phyloP scores from a whole-genome alignment of 306 rosid genomes.

The Amphicarpaea edgeworthii region DNA sequence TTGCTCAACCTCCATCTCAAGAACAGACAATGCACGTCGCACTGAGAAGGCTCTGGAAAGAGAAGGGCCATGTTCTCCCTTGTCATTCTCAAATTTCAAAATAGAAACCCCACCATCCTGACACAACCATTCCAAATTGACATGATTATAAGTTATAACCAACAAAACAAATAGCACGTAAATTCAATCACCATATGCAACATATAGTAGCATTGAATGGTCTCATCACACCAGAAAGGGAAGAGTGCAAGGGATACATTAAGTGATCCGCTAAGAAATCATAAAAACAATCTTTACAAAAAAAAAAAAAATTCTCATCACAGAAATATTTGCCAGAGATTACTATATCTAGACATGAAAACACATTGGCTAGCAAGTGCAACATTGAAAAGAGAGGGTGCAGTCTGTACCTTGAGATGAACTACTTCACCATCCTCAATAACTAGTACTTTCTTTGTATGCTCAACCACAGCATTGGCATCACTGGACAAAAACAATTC shows the following conservation, averaged over 20 bases:
- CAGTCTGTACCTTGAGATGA: constrained; percentile 81
- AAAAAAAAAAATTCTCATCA: neutral
- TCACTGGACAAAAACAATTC: constrained; percentile 97
- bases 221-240: constrained; percentile 24
- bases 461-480: constrained; percentile 95
- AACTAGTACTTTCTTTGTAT: constrained; percentile 90
- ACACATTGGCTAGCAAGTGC: constrained; percentile 6
- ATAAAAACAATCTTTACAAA: constrained; percentile 25
- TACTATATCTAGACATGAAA: constrained; percentile 15
- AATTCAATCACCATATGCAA: constrained; percentile 27
- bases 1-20: constrained; percentile 98
- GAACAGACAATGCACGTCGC: constrained; percentile 93
- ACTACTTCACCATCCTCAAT: constrained; percentile 98
- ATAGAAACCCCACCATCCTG: constrained; percentile 94
- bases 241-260: constrained; percentile 21
- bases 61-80: constrained; percentile 62
- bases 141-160: constrained; percentile 39
- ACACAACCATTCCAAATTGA: constrained; percentile 44
- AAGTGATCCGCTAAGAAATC: constrained; percentile 15
- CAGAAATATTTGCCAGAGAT: constrained; percentile 33
- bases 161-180: constrained; percentile 25
- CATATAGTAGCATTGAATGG: constrained; percentile 34
- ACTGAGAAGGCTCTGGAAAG: constrained; percentile 81
- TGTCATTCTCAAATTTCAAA: constrained; percentile 79
- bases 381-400: constrained; percentile 23